These are phyloP conservation scores for Dujonia santamariae DNA, from an alignment of 1,139 yeast species.

Conservation along the genomic window DNA sequence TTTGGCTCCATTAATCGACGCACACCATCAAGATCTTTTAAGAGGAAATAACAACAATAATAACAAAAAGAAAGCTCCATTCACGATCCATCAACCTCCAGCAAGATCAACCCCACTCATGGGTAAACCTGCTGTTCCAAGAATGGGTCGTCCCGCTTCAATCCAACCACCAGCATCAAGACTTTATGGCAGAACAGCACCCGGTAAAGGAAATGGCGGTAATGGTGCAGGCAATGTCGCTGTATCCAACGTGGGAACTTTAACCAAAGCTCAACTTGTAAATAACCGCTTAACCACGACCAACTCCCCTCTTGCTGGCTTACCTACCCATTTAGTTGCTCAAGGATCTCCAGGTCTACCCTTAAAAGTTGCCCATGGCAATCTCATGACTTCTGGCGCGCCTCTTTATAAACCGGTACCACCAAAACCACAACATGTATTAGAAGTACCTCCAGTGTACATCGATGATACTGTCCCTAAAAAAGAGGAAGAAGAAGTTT, in stretches of 20 bases:
- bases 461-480: constrained; percentile 1
- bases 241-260: constrained; percentile 9
- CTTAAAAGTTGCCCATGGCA: constrained; percentile 17
- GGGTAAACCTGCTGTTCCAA: constrained; percentile 38
- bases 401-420: constrained; percentile 10
- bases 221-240: background rate
- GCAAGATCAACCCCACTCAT: constrained; percentile 28
- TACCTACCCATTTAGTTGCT: constrained; percentile 22
- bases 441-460: constrained; percentile 24
- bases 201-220: background rate
- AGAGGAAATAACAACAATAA: constrained; percentile 14
- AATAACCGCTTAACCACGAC: constrained; percentile 16
- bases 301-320: constrained; percentile 15
- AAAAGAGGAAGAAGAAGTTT: background rate
- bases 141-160: constrained; percentile 48
- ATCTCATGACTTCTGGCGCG: constrained; percentile 5
- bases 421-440: constrained; percentile 33
- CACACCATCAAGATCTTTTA: constrained; percentile 29
- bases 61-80: constrained; percentile 1
- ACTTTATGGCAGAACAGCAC: constrained; percentile 23
- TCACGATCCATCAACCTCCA: constrained; percentile 9
- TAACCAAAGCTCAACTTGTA: constrained; percentile 15
- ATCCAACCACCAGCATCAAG: constrained; percentile 46
- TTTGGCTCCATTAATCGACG: constrained; percentile 38
- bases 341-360: constrained; percentile 13